Conservation (phyloP, 2,329 filamentous ascomycete genomes). For the Trichoderma afroharzianum region DNA sequence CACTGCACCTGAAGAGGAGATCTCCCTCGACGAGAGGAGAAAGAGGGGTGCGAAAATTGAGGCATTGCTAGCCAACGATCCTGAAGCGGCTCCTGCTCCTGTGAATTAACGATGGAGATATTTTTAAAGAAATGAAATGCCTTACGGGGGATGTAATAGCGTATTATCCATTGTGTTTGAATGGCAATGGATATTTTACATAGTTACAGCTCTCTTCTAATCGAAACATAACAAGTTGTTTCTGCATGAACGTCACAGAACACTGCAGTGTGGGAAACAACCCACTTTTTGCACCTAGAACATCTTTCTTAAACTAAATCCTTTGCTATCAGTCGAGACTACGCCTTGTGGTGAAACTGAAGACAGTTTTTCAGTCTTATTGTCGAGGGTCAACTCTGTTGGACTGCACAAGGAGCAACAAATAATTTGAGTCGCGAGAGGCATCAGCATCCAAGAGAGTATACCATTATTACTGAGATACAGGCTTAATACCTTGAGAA, state of each 20-base stretch:
- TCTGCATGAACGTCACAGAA: neutral
- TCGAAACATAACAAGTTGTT: neutral
- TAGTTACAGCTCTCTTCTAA: neutral
- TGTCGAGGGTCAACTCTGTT: too few relatives aligned
- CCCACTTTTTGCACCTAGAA: too few relatives aligned
- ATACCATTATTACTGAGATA: neutral
- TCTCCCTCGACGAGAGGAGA: conserved; percentile 31
- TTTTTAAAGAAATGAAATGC: neutral
- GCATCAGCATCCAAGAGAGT: too few relatives aligned
- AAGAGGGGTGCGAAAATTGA: conserved; percentile 29
- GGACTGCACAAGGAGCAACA: too few relatives aligned
- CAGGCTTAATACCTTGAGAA: neutral
- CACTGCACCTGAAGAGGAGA: conserved; percentile 25
- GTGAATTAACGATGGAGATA: neutral
- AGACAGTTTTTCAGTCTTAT: too few relatives aligned
- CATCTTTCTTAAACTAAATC: too few relatives aligned
- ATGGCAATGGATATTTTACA: neutral
- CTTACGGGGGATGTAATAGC: neutral
- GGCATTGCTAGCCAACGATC: conserved; percentile 27
- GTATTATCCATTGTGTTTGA: neutral
- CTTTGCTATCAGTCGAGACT: too few relatives aligned
- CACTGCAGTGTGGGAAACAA: too few relatives aligned
- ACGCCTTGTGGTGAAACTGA: too few relatives aligned
- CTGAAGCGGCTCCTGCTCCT: conserved; percentile 31
- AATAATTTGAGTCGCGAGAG: too few relatives aligned